Percentiles rank a stretch among this genome's conserved stretches.
Conservation (phyloP, 768 basidiomycete species). For the Amanita fuliginea region DNA sequence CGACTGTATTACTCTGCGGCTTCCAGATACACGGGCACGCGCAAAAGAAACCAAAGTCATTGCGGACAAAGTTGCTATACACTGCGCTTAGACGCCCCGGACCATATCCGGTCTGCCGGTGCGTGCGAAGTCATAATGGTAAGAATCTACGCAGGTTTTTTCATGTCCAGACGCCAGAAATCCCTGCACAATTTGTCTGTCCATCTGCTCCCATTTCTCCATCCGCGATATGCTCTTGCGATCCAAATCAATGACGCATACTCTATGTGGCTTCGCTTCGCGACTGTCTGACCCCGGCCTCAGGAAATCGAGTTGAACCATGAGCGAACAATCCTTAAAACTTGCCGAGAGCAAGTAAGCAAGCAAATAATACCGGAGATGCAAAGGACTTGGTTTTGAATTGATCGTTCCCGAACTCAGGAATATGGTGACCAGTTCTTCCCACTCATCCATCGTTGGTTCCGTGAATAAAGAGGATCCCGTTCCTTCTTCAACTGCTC, state of each 20-base stretch:
- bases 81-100: neutral
- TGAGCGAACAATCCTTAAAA: conserved; percentile 90
- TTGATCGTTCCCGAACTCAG: conserved; percentile 23
- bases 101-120: neutral
- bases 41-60: conserved; percentile 4
- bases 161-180: neutral
- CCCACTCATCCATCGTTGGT: conserved; percentile 57
- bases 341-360: conserved; percentile 84
- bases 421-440: conserved; percentile 48
- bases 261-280: conserved; percentile 16
- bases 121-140: neutral
- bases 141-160: conserved; percentile 1
- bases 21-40: neutral
- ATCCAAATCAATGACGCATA: conserved; percentile 82
- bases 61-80: neutral
- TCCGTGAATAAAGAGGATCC: conserved; percentile 18
- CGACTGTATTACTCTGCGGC: conserved; percentile 4
- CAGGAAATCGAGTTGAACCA: conserved; percentile 25
- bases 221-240: conserved; percentile 61
- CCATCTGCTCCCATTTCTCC: conserved; percentile 61
- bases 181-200: conserved; percentile 39
- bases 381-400: conserved; percentile 22
- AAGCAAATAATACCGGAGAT: conserved; percentile 53
- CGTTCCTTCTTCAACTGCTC: neutral
- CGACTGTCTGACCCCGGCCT: conserved; percentile 4